Percentiles rank a stretch among this genome's conserved stretches.
phyloP scores from a whole-genome alignment of 768 basidiomycete species.

The Pleurotus pulmonarius region DNA sequence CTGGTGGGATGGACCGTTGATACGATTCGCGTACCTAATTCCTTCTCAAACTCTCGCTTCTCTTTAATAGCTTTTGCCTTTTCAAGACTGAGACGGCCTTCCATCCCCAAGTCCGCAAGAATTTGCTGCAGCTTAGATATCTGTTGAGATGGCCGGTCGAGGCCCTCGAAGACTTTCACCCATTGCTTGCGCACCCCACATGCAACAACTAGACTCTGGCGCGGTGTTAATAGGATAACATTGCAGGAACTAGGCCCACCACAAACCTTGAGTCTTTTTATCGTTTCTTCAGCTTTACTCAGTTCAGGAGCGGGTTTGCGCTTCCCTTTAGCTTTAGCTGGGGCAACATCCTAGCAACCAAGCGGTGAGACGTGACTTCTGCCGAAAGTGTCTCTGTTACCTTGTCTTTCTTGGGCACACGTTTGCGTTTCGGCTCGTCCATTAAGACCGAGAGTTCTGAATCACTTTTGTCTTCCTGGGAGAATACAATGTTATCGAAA shows the following conservation, averaged over 20 bases:
- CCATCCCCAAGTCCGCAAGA: constrained; percentile 75
- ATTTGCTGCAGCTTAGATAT: constrained; percentile 63
- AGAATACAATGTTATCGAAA: no score
- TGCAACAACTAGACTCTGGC: constrained; percentile 63
- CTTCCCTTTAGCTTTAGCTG: constrained; percentile 25
- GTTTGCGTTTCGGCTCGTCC: constrained; percentile 50
- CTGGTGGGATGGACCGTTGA: not conserved
- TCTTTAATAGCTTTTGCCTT: constrained; percentile 75
- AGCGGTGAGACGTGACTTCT: not conserved
- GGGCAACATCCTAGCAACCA: not conserved
- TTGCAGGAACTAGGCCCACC: not conserved
- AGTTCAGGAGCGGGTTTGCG: constrained; percentile 25
- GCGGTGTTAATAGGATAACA: not conserved
- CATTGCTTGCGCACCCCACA: constrained; percentile 79
- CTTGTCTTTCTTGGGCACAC: constrained; percentile 35
- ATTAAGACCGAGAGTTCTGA: constrained; percentile 59
- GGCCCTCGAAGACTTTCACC: constrained; percentile 66
- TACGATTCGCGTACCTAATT: constrained; percentile 55
- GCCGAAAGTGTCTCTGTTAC: constrained; percentile 13
- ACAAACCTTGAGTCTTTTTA: constrained; percentile 70
- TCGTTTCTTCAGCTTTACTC: constrained; percentile 66
- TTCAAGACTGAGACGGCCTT: constrained; percentile 69
- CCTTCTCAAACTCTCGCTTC: constrained; percentile 72
- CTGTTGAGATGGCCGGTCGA: constrained; percentile 56
- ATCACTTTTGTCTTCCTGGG: constrained; percentile 36